These are phyloP conservation scores for Monosporozyma aquatica DNA, from an alignment of 805 yeast genomes.

Conservation along the genomic window DNA sequence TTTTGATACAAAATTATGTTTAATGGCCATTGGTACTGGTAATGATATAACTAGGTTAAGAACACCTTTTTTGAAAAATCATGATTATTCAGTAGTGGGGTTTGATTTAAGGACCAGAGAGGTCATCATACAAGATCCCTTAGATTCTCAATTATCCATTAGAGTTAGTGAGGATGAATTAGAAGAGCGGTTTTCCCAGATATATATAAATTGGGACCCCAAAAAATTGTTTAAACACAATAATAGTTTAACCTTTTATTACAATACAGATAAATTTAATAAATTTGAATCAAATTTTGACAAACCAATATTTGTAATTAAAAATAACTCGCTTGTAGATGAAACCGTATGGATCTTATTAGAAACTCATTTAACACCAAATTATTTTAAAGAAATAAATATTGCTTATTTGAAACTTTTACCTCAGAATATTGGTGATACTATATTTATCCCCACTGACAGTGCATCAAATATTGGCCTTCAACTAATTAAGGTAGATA, in stretches of 20 bases:
- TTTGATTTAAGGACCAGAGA: conserved; percentile 18
- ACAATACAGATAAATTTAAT: conserved; percentile 16
- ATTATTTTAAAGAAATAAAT: conserved; percentile 4
- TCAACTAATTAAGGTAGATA: conserved; percentile 25
- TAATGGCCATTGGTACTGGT: conserved; percentile 67
- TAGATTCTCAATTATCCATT: conserved; percentile 7
- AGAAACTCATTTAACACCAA: conserved; percentile 38
- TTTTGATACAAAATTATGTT: conserved; percentile 22
- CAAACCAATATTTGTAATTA: conserved; percentile 38
- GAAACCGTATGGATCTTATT: conserved; percentile 40
- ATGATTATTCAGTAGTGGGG: conserved; percentile 61
- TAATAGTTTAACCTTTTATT: conserved; percentile 25
- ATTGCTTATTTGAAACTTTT: conserved; percentile 16
- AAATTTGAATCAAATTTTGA: conserved; percentile 16
- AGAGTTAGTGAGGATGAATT: conserved; percentile 19
- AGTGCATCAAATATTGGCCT: conserved; percentile 34
- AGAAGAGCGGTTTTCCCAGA: conserved; percentile 34
- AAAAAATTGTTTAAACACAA: conserved; percentile 17
- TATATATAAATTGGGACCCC: conserved; percentile 65
- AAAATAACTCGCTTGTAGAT: conserved; percentile 22
- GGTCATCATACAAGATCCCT: conserved; percentile 39
- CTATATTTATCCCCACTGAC: conserved; percentile 11
- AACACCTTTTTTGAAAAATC: conserved; percentile 41
- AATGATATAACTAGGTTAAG: conserved; percentile 21
- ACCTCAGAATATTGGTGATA: conserved; percentile 8